Evolutionary conservation across 2,329 filamentous ascomycete genomes (phyloP).

Genomic region (Fusarium siculi): DNA sequence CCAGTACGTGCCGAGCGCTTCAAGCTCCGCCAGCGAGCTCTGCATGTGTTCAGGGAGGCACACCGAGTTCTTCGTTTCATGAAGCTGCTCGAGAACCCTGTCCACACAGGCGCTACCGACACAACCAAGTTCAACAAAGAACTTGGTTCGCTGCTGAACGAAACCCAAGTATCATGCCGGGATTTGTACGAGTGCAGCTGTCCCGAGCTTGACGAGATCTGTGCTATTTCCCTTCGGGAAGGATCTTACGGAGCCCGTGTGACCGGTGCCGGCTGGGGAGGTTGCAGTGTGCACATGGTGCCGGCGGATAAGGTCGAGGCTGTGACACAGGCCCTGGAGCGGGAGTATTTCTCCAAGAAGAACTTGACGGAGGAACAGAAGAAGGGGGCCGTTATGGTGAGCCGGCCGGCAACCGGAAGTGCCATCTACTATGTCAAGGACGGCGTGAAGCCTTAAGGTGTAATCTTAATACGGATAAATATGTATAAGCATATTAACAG

Average conservation of each 20-base stretch:
- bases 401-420: slow-evolving; percentile 82
- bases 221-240: slow-evolving; percentile 78
- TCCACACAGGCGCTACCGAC: slow-evolving; percentile 57
- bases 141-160: slow-evolving; percentile 87
- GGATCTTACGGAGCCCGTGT: slow-evolving; percentile 87
- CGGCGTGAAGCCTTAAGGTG: slow-evolving; percentile 30
- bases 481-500: slow-evolving; percentile 1
- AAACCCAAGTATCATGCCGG: slow-evolving; percentile 87
- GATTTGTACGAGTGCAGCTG: slow-evolving; percentile 92
- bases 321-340: slow-evolving; percentile 80
- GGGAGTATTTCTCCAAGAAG: slow-evolving; percentile 82
- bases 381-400: slow-evolving; percentile 85
- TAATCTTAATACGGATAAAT: neutral
- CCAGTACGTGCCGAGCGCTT: slow-evolving; percentile 89
- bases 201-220: slow-evolving; percentile 90
- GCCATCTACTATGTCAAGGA: slow-evolving; percentile 59
- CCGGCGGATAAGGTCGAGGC: slow-evolving; percentile 82
- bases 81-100: slow-evolving; percentile 72
- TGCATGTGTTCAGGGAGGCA: slow-evolving; percentile 93
- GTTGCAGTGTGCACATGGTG: slow-evolving; percentile 93
- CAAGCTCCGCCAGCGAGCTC: slow-evolving; percentile 85
- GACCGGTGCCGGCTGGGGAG: slow-evolving; percentile 96
- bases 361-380: slow-evolving; percentile 75
- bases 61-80: slow-evolving; percentile 87
- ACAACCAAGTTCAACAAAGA: slow-evolving; percentile 70